Evolutionary conservation across 2,329 filamentous ascomycete species (phyloP).

Genomic region (Aspergillus latus): DNA sequence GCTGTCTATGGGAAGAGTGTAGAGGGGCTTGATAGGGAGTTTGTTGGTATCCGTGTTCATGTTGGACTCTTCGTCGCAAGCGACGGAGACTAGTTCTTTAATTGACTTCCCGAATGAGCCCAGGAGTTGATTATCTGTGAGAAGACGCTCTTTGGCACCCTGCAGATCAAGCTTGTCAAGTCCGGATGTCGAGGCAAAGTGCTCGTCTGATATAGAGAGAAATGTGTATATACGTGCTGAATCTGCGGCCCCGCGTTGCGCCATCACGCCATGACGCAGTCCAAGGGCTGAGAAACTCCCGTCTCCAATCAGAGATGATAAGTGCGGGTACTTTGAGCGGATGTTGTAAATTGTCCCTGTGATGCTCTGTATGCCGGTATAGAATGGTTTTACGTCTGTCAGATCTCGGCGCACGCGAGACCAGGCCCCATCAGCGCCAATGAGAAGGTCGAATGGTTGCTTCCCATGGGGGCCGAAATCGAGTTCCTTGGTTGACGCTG

Average conservation of each 20-base stretch:
- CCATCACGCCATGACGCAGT: constrained; percentile 27
- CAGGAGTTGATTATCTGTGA: neutral
- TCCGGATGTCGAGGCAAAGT: constrained; percentile 3
- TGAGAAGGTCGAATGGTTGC: constrained; percentile 22
- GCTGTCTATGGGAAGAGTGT: constrained; percentile 24
- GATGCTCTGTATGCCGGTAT: constrained; percentile 21
- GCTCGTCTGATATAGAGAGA: constrained; percentile 16
- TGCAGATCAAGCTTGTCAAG: neutral
- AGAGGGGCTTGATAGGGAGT: constrained; percentile 17
- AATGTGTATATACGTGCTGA: constrained; percentile 28
- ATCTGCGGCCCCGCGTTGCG: constrained; percentile 26
- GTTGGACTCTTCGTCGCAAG: constrained; percentile 20
- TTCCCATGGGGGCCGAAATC: constrained; percentile 18
- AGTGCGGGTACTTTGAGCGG: constrained; percentile 22
- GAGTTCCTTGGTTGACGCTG: constrained; percentile 16
- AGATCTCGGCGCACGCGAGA: constrained; percentile 24
- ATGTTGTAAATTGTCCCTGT: constrained; percentile 23
- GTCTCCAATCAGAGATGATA: constrained; percentile 25
- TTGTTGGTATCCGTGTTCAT: neutral
- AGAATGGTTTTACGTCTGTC: constrained; percentile 23
- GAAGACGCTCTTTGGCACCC: neutral
- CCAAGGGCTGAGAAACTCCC: constrained; percentile 30
- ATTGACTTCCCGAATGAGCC: constrained; percentile 10
- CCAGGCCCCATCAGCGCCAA: constrained; percentile 35
- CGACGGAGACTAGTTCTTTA: constrained; percentile 23